A percentile compares a stretch with the other conserved stretches of the same genome.
Evolutionary conservation across 306 rosid genomes (phyloP).

Genomic region (Malus domestica): DNA sequence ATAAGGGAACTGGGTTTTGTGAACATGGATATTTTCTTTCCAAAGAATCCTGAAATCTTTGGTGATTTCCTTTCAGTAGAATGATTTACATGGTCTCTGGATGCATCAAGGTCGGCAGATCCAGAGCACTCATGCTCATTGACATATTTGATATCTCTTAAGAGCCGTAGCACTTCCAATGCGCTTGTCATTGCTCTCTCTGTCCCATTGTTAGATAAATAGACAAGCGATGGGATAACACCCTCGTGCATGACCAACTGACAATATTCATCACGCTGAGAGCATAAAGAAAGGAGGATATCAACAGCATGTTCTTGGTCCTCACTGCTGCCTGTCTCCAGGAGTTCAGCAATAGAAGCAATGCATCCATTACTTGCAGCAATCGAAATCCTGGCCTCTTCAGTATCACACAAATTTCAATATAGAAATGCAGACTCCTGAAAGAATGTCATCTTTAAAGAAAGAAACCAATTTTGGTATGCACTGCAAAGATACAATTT

Average conservation of each 20-base stretch:
- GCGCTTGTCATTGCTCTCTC: slow-evolving; percentile 54
- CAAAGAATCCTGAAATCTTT: slow-evolving; percentile 31
- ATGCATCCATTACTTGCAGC: slow-evolving; percentile 76
- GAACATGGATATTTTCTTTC: slow-evolving; percentile 35
- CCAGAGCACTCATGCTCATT: slow-evolving; percentile 23
- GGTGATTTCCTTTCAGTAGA: slow-evolving; percentile 35
- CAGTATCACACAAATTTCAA: slow-evolving; percentile 54
- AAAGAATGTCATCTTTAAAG: slow-evolving; percentile 26
- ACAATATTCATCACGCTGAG: slow-evolving; percentile 53
- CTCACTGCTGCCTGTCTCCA: slow-evolving; percentile 44
- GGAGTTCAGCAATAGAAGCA: slow-evolving; percentile 46
- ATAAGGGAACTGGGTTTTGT: slow-evolving; percentile 25
- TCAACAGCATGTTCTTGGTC: slow-evolving; percentile 70
- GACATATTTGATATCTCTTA: slow-evolving; percentile 31
- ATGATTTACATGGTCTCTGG: slow-evolving; percentile 13
- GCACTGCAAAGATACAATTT: slow-evolving; percentile 43
- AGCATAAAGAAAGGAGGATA: slow-evolving; percentile 64
- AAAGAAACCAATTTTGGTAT: slow-evolving; percentile 59
- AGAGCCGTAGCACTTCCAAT: slow-evolving; percentile 49
- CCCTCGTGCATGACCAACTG: slow-evolving; percentile 49
- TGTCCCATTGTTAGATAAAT: slow-evolving; percentile 58
- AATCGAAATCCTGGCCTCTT: slow-evolving; percentile 48
- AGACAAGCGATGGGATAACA: slow-evolving; percentile 40
- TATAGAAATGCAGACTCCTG: slow-evolving; percentile 43
- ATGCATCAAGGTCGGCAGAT: slow-evolving; percentile 24